Conservation (phyloP, 805 yeast genomes). For the Spathaspora passalidarum region DNA sequence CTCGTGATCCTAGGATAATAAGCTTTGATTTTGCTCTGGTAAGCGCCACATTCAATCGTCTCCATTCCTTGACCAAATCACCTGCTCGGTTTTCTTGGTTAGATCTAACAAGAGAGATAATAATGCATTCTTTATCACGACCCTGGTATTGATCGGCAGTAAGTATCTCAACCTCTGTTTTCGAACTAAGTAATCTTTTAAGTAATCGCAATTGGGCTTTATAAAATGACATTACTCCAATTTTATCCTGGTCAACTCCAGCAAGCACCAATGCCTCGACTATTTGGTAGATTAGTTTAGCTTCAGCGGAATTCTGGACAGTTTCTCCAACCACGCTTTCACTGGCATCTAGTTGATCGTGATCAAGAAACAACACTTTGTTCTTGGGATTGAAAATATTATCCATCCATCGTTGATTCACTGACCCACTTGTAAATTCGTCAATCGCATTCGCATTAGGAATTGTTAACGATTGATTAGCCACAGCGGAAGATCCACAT, state of each 20-base stretch:
- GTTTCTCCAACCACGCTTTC: slow-evolving; percentile 64
- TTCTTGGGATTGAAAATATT: slow-evolving; percentile 50
- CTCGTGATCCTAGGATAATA: slow-evolving; percentile 75
- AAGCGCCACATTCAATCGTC: slow-evolving; percentile 91
- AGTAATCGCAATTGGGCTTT: slow-evolving; percentile 64
- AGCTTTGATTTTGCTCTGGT: slow-evolving; percentile 86
- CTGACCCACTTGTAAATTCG: background rate
- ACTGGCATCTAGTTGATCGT: slow-evolving; percentile 55
- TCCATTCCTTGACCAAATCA: slow-evolving; percentile 78
- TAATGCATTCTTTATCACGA: slow-evolving; percentile 86
- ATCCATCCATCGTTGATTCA: slow-evolving; percentile 49
- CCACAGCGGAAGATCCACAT: slow-evolving; percentile 70
- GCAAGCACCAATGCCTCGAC: slow-evolving; percentile 54
- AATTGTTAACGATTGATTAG: slow-evolving; percentile 51
- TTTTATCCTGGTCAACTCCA: slow-evolving; percentile 57
- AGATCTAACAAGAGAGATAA: slow-evolving; percentile 86
- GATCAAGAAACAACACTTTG: slow-evolving; percentile 75
- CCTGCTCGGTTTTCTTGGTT: slow-evolving; percentile 68
- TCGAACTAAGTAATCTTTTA: slow-evolving; percentile 19
- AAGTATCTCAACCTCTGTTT: slow-evolving; percentile 61
- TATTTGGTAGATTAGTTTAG: slow-evolving; percentile 57
- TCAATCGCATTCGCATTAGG: slow-evolving; percentile 36
- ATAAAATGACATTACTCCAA: slow-evolving; percentile 90
- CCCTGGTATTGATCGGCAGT: slow-evolving; percentile 98
- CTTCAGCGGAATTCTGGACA: slow-evolving; percentile 72